Percentiles rank a stretch among this genome's conserved stretches.
These are phyloP conservation scores for Mrakia gelida DNA, from an alignment of 768 basidiomycete species.

Conservation along the genomic window DNA sequence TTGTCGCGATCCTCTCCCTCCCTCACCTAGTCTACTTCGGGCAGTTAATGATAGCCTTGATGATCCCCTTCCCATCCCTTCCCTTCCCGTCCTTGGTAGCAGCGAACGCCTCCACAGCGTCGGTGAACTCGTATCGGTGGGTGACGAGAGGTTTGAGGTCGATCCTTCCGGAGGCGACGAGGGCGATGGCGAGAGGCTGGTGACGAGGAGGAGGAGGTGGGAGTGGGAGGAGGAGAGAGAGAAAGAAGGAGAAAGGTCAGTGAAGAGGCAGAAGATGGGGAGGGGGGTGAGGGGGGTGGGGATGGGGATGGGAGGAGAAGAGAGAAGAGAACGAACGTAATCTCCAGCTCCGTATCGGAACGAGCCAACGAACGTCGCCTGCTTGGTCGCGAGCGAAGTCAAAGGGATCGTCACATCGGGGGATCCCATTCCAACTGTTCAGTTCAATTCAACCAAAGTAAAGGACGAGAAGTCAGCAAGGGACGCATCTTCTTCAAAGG, in stretches of 20 bases:
- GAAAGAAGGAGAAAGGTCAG: not conserved
- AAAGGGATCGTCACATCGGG: conserved; percentile 72
- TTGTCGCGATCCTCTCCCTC: too few species aligned
- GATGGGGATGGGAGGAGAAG: not conserved
- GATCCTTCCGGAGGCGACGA: conserved; percentile 74
- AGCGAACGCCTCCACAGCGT: conserved; percentile 75
- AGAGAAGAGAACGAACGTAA: not conserved
- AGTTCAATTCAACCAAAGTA: conserved; percentile 32
- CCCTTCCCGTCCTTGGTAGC: conserved; percentile 75
- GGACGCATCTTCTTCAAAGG: too few species aligned
- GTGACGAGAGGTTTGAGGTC: conserved; percentile 84
- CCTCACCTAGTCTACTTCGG: not conserved
- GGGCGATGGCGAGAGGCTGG: conserved; percentile 62
- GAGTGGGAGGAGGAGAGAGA: conserved; percentile 34
- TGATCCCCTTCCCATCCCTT: conserved; percentile 77
- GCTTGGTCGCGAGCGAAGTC: conserved; percentile 65
- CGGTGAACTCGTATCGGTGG: conserved; percentile 75
- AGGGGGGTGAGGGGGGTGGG: not conserved
- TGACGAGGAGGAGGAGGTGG: too few species aligned
- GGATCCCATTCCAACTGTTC: conserved; percentile 81
- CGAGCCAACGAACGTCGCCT: conserved; percentile 78
- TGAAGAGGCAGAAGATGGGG: not conserved
- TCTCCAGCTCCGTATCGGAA: conserved; percentile 50
- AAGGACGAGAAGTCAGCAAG: not conserved
- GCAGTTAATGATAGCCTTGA: conserved; percentile 52